A percentile compares a stretch with the other conserved stretches of the same genome.
Evolutionary conservation across 2,329 filamentous ascomycete species (phyloP).

Genomic region (Claviceps pusilla): DNA sequence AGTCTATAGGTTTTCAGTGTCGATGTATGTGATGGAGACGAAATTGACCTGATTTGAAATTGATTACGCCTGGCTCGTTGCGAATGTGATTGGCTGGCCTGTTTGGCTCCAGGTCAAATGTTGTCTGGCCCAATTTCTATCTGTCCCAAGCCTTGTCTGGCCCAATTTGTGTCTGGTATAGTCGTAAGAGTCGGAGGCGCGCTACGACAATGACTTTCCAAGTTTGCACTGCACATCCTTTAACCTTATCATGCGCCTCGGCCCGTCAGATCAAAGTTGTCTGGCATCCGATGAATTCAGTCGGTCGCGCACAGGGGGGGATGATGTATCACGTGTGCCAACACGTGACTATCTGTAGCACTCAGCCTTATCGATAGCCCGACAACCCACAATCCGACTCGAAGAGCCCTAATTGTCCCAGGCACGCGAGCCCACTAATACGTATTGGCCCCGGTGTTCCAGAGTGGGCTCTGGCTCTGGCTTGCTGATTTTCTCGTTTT

Average conservation of each 20-base stretch:
- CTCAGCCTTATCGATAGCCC: not conserved
- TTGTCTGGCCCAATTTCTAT: too few species aligned
- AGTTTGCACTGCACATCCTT: too few species aligned
- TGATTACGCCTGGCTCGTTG: not conserved
- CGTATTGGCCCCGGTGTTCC: not conserved
- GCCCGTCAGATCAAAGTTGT: too few species aligned
- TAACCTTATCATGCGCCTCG: too few species aligned
- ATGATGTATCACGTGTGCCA: not conserved
- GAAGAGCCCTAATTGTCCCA: slow-evolving; percentile 20
- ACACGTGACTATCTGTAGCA: not conserved
- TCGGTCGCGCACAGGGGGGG: too few species aligned
- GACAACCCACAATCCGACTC: slow-evolving; percentile 9
- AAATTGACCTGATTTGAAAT: not conserved
- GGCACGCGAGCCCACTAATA: slow-evolving; percentile 1
- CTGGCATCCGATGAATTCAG: too few species aligned
- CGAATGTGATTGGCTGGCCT: not conserved
- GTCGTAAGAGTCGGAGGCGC: too few species aligned
- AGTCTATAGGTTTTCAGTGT: slow-evolving; percentile 1
- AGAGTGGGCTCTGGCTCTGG: not conserved
- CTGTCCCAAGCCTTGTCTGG: too few species aligned
- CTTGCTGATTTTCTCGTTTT: not conserved
- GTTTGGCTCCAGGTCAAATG: too few species aligned
- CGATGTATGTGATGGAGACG: not conserved
- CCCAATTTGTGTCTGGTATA: too few species aligned
- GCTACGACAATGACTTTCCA: too few species aligned